Evolutionary conservation across 768 basidiomycete species (phyloP).

Genomic region (Clitopilus passeckerianus): DNA sequence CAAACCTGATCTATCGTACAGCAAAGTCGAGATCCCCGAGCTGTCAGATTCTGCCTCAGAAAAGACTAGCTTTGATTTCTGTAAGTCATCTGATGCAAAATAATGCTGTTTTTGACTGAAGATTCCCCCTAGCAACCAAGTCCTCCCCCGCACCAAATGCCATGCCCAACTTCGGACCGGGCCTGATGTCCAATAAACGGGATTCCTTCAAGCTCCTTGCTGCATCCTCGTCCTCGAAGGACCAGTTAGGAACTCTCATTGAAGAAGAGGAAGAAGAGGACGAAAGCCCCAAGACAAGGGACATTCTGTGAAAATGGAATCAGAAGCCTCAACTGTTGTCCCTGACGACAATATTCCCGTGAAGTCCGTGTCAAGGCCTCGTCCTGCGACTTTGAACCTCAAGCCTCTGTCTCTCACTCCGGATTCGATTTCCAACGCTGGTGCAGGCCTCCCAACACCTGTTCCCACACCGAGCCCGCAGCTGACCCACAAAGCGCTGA

Average conservation of each 20-base stretch:
- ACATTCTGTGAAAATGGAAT: slow-evolving; percentile 12
- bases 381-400: slow-evolving; percentile 62
- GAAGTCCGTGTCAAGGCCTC: slow-evolving; percentile 37
- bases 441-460: slow-evolving; percentile 46
- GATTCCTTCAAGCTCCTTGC: slow-evolving; percentile 77
- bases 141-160: slow-evolving; percentile 51
- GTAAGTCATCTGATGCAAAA: slow-evolving; percentile 37
- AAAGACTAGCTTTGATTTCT: slow-evolving; percentile 57
- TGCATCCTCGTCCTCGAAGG: slow-evolving; percentile 60
- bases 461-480: slow-evolving; percentile 46
- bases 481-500: slow-evolving; percentile 45
- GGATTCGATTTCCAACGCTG: slow-evolving; percentile 34
- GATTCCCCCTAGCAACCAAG: slow-evolving; percentile 44
- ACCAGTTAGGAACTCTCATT: slow-evolving; percentile 72
- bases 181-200: slow-evolving; percentile 55
- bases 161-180: slow-evolving; percentile 32
- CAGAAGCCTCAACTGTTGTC: slow-evolving; percentile 19
- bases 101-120: slow-evolving; percentile 7
- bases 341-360: slow-evolving; percentile 25
- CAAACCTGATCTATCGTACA: slow-evolving; percentile 62
- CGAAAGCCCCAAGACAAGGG: slow-evolving; percentile 25
- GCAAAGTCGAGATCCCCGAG: slow-evolving; percentile 83
- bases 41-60: slow-evolving; percentile 55
- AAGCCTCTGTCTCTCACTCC: slow-evolving; percentile 70
- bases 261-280: slow-evolving; percentile 91